Conservation (phyloP, 2,329 filamentous ascomycete species). For the Leptographium flavum region DNA sequence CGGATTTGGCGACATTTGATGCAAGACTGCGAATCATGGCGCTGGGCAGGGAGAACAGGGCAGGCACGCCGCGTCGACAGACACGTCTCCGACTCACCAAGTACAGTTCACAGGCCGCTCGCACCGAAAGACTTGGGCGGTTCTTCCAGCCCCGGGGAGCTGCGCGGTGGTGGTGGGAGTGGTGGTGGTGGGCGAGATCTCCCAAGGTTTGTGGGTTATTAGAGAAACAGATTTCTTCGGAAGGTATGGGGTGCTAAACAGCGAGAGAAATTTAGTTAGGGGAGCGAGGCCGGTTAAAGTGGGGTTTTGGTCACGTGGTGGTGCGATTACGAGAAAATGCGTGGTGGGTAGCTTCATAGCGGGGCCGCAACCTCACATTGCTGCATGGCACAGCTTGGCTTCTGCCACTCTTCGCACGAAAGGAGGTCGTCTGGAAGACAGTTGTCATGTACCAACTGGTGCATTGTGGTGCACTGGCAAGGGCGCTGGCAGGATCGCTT, state of each 20-base stretch:
- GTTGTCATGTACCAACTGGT: too few species aligned
- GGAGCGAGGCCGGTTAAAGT: slow-evolving; percentile 4
- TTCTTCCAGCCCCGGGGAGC: neutral
- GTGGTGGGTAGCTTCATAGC: too few species aligned
- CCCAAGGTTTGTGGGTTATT: slow-evolving; percentile 1
- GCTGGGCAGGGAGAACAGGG: neutral
- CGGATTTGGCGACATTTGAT: slow-evolving; percentile 7
- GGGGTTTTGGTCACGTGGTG: neutral
- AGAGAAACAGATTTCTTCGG: slow-evolving; percentile 7
- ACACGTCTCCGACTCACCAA: neutral
- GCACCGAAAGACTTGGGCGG: neutral
- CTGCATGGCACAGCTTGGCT: too few species aligned
- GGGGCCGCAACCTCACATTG: too few species aligned
- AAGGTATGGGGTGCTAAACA: slow-evolving; percentile 9
- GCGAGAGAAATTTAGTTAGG: slow-evolving; percentile 5
- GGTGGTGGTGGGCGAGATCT: slow-evolving; percentile 1
- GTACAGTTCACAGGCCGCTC: neutral
- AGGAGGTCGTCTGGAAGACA: too few species aligned
- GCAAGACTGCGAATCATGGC: neutral
- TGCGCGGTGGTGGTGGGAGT: neutral
- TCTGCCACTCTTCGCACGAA: too few species aligned
- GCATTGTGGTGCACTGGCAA: too few species aligned
- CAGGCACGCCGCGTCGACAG: neutral
- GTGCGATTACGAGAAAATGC: too few species aligned
- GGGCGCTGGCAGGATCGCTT: too few species aligned